Percentiles rank a stretch among this genome's conserved stretches.
Conservation (phyloP, 2,329 filamentous ascomycete species). For the Aspergillus niger region DNA sequence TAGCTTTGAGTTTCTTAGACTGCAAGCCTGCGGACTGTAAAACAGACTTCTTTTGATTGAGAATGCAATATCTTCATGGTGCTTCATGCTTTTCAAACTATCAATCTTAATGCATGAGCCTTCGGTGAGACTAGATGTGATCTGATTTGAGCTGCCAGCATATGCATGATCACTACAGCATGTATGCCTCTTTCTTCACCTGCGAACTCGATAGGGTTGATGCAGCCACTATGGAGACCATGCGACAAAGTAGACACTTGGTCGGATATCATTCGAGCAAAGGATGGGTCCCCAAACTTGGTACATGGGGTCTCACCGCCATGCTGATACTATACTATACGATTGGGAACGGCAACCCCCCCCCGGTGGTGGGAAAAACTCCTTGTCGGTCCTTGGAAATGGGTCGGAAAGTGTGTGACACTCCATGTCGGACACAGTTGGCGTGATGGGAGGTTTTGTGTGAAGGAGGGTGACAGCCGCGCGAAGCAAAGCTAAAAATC, state of each 20-base stretch:
- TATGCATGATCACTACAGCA: not conserved
- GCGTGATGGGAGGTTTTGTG: not conserved
- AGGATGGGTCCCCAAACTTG: conserved; percentile 8
- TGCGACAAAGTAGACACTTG: conserved; percentile 19
- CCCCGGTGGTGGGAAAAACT: not conserved
- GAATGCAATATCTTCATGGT: not conserved
- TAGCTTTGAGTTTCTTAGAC: not conserved
- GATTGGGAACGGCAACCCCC: not conserved
- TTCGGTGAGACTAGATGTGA: not conserved
- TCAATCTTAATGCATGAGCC: not conserved
- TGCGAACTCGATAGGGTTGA: conserved; percentile 1
- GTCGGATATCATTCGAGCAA: conserved; percentile 16
- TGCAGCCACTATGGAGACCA: conserved; percentile 13
- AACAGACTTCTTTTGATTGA: not conserved
- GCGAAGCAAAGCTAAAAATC: conserved; percentile 2
- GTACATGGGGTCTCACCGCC: conserved; percentile 2
- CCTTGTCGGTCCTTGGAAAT: not conserved
- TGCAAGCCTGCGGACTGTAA: not conserved
- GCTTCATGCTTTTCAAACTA: not conserved
- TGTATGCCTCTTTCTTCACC: not conserved
- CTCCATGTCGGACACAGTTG: not conserved
- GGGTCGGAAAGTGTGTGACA: conserved; percentile 2
- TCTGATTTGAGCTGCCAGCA: conserved; percentile 1
- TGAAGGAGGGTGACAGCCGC: conserved; percentile 5
- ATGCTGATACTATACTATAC: not conserved